A percentile compares a stretch with the other conserved stretches of the same genome.
These are phyloP conservation scores for Leishmania turanica DNA, from an alignment of 208 protist species.

Conservation along the genomic window DNA sequence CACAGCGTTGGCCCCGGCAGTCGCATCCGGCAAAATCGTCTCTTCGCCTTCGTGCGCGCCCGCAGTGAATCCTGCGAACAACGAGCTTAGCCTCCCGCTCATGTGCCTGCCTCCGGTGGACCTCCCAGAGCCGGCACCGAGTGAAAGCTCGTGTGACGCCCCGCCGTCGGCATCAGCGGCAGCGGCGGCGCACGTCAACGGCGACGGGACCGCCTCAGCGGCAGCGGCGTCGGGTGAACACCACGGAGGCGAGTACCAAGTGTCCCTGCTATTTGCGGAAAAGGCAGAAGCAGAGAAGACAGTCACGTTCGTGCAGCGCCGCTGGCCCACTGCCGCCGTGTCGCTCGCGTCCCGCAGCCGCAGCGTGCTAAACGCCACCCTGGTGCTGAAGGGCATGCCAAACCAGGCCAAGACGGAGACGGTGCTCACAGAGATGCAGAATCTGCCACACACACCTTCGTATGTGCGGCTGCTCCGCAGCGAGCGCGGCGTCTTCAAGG, in stretches of 20 bases:
- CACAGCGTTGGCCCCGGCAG: not conserved
- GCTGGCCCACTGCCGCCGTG: conserved; percentile 59
- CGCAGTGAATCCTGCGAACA: conserved; percentile 24
- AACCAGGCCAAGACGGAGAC: conserved; percentile 66
- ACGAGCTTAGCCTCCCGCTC: conserved; percentile 38
- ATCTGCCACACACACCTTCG: conserved; percentile 63
- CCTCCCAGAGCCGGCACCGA: conserved; percentile 15
- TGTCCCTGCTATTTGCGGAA: conserved; percentile 79
- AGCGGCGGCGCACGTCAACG: not conserved
- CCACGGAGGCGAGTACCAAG: conserved; percentile 41
- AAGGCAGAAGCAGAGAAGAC: conserved; percentile 70
- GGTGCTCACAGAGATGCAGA: conserved; percentile 64
- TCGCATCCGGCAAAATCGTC: conserved; percentile 5
- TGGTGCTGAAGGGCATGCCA: conserved; percentile 84
- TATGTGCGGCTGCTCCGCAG: conserved; percentile 84
- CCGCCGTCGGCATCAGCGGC: not conserved
- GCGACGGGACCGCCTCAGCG: not conserved
- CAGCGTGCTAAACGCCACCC: conserved; percentile 63
- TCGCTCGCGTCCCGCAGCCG: conserved; percentile 60
- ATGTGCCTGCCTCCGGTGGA: conserved; percentile 53
- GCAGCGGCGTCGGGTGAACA: conserved; percentile 9
- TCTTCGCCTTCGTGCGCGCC: conserved; percentile 37
- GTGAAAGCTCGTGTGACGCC: not conserved
- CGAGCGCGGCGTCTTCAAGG: conserved; percentile 84
- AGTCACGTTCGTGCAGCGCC: conserved; percentile 50